Evolutionary conservation across 2,329 filamentous ascomycete genomes (phyloP), one percentile per base, ranked within the genome.

Genomic region (Sphaerostilbella broomeana): DNA sequence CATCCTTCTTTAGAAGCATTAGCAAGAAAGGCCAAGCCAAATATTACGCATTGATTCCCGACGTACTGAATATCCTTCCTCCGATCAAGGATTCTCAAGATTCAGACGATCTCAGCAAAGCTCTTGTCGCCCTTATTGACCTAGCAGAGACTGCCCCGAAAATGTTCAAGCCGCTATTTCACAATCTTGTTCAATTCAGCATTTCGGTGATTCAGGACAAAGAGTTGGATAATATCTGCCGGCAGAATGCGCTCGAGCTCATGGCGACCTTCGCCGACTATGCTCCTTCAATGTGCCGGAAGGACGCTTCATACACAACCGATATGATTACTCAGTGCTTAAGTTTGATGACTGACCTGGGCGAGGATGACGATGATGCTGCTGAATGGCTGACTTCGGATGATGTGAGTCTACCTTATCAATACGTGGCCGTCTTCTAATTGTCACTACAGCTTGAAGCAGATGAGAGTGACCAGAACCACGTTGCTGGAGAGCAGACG

Each of bases 281-380:
- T 54, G 85, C 87, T 1, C 88, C 92, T 4, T 83, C 84, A 25
- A 90, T 97, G 81, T 97, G 92, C 70, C 86, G 84, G 59, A 95
- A 95, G 60, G 90, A 98, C 57, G 65, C 80, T n/a, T 83, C 80
- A 9, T 98, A 94, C 64, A 92, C 89, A 2, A 81, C 77, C 45
- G 88, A 95, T 49, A 98, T 98, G 92, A 94, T 98, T 48, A 97
- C 89, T 1, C 92, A 98, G 63, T 98, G 92, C 61, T 69, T 98
- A 51, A 97, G 90, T 52, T 68, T 98, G 51, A 98, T 98, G 92
- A 97, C 92, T 4, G 92, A 98, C 59, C 82, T 98, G 45, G 92
- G 89, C 26, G 74, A 82, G 46, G 92, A 97, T 51, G 92, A 98
- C 51, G 90, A 98, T 40, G 88, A 97, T 68, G 90, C 89, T 4